Percentiles rank a stretch among this genome's conserved stretches.
phyloP scores from a whole-genome alignment of 148 eudicot genomes.

The Suaeda aralocaspica region DNA sequence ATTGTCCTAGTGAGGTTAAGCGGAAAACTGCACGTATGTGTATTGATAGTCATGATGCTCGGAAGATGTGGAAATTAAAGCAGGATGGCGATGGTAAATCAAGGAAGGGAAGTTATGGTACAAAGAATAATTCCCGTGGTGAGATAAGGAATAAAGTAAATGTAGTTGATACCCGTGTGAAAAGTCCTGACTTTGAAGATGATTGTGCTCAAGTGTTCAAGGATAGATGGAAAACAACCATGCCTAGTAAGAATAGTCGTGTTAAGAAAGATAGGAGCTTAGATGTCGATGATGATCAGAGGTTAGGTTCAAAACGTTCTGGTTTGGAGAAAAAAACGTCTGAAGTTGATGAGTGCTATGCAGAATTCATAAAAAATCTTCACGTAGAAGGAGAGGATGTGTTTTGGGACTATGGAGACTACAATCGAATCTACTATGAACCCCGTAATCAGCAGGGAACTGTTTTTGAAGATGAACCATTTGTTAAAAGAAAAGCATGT shows the following conservation, averaged over 20 bases:
- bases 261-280: not conserved
- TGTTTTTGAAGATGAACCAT: conserved; percentile 13
- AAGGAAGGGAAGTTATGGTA: not conserved
- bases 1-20: not conserved
- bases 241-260: not conserved
- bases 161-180: not conserved
- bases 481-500: conserved; percentile 7
- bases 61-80: not conserved
- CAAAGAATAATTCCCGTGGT: not conserved
- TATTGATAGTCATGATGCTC: not conserved
- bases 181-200: not conserved
- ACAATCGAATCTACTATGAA: conserved; percentile 22
- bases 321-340: not conserved
- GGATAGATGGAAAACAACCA: not conserved
- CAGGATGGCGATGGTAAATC: not conserved
- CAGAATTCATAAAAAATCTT: conserved; percentile 6
- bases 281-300: not conserved
- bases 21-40: not conserved
- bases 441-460: conserved; percentile 10
- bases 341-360: conserved; percentile 14
- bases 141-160: not conserved
- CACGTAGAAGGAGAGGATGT: conserved; percentile 6
- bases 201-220: conserved; percentile 10
- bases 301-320: not conserved
- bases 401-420: conserved; percentile 22